Base-by-base conservation (phyloP, 805 yeast genomes). In the Kazachstania viticola region DNA sequence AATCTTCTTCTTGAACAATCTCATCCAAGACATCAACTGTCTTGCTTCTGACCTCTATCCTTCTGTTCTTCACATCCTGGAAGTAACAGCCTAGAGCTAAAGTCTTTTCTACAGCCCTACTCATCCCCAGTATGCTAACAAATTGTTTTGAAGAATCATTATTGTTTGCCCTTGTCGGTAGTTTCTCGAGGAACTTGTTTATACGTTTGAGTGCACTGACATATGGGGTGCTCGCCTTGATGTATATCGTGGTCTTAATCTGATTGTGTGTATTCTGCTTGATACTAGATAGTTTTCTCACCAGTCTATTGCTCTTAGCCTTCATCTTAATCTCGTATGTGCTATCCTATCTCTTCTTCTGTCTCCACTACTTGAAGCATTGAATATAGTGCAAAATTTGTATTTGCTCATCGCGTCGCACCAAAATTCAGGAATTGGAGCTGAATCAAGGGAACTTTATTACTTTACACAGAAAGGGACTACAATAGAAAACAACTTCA, bases 1-100 rank as follows among this genome's bases (percentile, higher is more conserved):
- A n/a, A n/a, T n/a, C n/a, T 4, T 50, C 50, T 2, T 43, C 43
- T 8, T 25, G 37, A 28, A 46, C 41, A 28, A 75, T 63, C 53
- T 83, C 94, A 54, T 85, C 95, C 17, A 81, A 48, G 0, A 84
- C 85, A 17, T 69, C 69, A 0, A 79, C 65, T 4, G 78, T 72
- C 16, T 69, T 75, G 0, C 95, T 84, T 18, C 56, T 50, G 1
- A 80, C 45, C 9, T 79, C 83, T 7, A 81, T 71, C 36, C 49
- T 60, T 46, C 67, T 60, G 7, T 67, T 64, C 25, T 64, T 58
- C 21, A 69, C 66, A 12, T 57, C 59, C 42, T 70, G 69, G 47
- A 75, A 79, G 45, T 73, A 67, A 17, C 73, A 50, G 0, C 73
- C 94, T 1, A 85, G 39, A 11, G 75, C 61, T n/a, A 79, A 38